Base-by-base conservation (phyloP, 2,329 filamentous ascomycete genomes). In the Bimuria novae-zelandiae region DNA sequence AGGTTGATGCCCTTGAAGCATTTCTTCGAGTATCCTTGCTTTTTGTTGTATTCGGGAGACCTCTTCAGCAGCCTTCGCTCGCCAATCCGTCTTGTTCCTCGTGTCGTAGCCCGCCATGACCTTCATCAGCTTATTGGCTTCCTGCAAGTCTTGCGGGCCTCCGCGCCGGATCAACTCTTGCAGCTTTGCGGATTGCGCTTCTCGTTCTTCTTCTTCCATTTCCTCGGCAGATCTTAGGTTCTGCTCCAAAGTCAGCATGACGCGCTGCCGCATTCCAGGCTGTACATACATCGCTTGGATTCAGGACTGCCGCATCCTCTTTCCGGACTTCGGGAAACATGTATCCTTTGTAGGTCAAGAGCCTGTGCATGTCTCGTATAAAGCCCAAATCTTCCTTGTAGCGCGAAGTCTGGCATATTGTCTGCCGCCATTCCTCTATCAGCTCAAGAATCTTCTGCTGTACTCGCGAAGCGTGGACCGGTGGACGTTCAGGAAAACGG, bases 71-170 rank as follows among this genome's bases (percentile, higher is more conserved):
- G 94, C 94, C 76, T 99, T 99, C 59, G 94, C 94, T 60, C 94
- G 88, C 76, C 97, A 99, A 77, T 99, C 93, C 1, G 94, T 97
- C 78, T 97, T 97, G 72, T 91, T 89, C 63, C 92, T 83, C 53
- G 90, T 97, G 73, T 99, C 94, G 75, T 90, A 99, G 57, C 94
- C 94, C 48, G 94, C 94, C 94, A 99, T 97, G 62, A 99, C 84
- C 77, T 99, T 99, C 94, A 99, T 99, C 48, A 99, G 81, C 64
- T 91, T 88, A 71, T 97, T 99, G 49, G 94, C 94, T 79, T 99
- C 94, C 73, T 97, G 93, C 54, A 99, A 78, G 73, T 99, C 94
- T 59, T 95, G 89, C 22, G 94, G 94, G 4, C 90, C 88, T 49
- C 94, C 94, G 62, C 94, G 83, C 55, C 94, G 88, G 70, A 99